Evolutionary conservation across 2,329 filamentous ascomycete genomes (phyloP).

Genomic region (Didymella keratinophila): DNA sequence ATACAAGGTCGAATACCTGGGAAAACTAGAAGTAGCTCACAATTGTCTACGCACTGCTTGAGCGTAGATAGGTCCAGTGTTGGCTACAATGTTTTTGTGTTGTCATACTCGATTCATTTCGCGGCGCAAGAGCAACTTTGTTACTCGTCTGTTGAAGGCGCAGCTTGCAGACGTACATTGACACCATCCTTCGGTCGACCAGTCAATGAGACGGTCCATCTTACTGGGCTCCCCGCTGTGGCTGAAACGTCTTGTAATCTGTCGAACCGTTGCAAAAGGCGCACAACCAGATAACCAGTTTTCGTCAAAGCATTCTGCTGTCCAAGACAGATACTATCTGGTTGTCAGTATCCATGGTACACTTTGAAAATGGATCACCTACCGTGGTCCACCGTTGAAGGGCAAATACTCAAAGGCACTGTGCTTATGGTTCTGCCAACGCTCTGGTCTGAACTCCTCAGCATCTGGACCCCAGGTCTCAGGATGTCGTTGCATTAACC

Average conservation of each 20-base stretch:
- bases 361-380: constrained; percentile 26
- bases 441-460: constrained; percentile 33
- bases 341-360: constrained; percentile 12
- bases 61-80: no score
- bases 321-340: constrained; percentile 5
- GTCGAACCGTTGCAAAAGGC: constrained; percentile 35
- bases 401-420: constrained; percentile 33
- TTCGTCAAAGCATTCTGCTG: constrained; percentile 10
- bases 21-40: no score
- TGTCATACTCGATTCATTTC: no score
- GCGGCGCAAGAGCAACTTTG: no score
- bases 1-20: no score
- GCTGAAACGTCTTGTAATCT: constrained; percentile 18
- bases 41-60: no score
- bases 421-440: constrained; percentile 25
- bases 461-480: constrained; percentile 37
- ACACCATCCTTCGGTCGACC: constrained; percentile 4
- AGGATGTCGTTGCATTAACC: constrained; percentile 30
- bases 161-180: constrained; percentile 1
- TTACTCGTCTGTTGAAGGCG: not conserved
- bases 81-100: no score
- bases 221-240: not conserved
- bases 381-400: constrained; percentile 39
- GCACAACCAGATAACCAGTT: constrained; percentile 20
- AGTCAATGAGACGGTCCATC: constrained; percentile 1